Evolutionary conservation across 2,329 filamentous ascomycete species (phyloP).

Genomic region (Pyrenophora tritici-repentis): DNA sequence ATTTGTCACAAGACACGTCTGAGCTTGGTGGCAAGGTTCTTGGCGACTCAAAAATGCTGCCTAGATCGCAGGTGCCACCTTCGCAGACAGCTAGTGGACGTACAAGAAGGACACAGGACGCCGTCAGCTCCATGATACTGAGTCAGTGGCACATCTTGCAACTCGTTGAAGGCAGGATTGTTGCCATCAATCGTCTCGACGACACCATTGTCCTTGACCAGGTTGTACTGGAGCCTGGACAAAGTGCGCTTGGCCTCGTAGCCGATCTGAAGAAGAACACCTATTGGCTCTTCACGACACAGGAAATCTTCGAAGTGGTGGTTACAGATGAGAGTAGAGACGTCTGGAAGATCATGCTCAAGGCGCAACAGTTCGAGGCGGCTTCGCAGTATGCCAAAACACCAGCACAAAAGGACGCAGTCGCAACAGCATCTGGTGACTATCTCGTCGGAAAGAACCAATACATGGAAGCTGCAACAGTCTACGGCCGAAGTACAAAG

Average conservation of each 20-base stretch:
- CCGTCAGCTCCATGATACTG: constrained; percentile 78
- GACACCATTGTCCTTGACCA: constrained; percentile 88
- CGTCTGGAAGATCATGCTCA: constrained; percentile 92
- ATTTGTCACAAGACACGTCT: constrained; percentile 63
- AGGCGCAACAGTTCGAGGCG: constrained; percentile 83
- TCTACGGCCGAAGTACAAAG: constrained; percentile 96
- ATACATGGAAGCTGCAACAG: constrained; percentile 81
- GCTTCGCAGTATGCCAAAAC: constrained; percentile 85
- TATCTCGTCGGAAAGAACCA: constrained; percentile 80
- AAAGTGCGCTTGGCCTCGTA: constrained; percentile 80
- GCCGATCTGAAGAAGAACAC: constrained; percentile 94
- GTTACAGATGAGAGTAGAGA: constrained; percentile 88
- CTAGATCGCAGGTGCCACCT: constrained; percentile 73
- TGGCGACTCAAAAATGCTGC: constrained; percentile 76
- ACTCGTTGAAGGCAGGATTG: constrained; percentile 79
- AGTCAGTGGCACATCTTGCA: constrained; percentile 93
- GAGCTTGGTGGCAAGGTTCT: constrained; percentile 77
- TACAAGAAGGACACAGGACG: constrained; percentile 69
- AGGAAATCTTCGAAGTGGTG: constrained; percentile 92
- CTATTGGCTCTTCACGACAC: constrained; percentile 91
- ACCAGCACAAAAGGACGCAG: constrained; percentile 80
- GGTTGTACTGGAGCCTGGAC: constrained; percentile 76
- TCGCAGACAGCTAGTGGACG: constrained; percentile 68
- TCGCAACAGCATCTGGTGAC: constrained; percentile 91
- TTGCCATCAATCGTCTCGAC: constrained; percentile 85